These are phyloP conservation scores for Sarcodon sp. DNA, from an alignment of 768 basidiomycete genomes.

Conservation along the genomic window DNA sequence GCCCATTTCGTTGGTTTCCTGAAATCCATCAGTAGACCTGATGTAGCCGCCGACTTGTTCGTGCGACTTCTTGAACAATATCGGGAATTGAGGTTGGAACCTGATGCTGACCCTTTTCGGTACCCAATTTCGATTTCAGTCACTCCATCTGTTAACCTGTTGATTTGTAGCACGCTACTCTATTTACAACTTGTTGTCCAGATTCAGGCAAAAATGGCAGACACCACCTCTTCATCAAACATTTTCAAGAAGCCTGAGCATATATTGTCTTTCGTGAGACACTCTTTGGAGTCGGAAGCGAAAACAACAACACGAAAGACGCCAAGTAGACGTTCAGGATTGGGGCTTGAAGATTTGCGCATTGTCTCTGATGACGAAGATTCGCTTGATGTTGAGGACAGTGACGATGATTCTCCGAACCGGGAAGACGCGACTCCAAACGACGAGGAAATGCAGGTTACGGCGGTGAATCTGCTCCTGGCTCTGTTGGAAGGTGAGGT, in stretches of 20 bases:
- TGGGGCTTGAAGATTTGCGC: constrained; percentile 22
- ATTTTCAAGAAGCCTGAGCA: constrained; percentile 57
- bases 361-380: constrained; percentile 20
- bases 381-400: constrained; percentile 19
- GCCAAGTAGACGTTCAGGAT: constrained; percentile 8
- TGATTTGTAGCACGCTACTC: constrained; percentile 41
- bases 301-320: not conserved
- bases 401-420: constrained; percentile 38
- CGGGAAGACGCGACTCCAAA: constrained; percentile 14
- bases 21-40: constrained; percentile 49
- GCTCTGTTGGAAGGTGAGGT: constrained; percentile 74
- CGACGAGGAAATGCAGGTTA: constrained; percentile 60
- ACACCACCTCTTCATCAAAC: constrained; percentile 36
- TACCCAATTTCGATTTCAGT: constrained; percentile 13
- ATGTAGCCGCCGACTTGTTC: constrained; percentile 64
- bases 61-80: constrained; percentile 64
- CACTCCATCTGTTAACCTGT: not conserved
- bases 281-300: constrained; percentile 43
- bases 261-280: constrained; percentile 72
- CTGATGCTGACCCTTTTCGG: constrained; percentile 39
- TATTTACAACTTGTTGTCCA: constrained; percentile 73
- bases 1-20: constrained; percentile 52
- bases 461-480: constrained; percentile 69
- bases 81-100: constrained; percentile 23
- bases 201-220: constrained; percentile 61